Evolutionary conservation across 306 rosid species (phyloP).

Genomic region (Inga laurina): DNA sequence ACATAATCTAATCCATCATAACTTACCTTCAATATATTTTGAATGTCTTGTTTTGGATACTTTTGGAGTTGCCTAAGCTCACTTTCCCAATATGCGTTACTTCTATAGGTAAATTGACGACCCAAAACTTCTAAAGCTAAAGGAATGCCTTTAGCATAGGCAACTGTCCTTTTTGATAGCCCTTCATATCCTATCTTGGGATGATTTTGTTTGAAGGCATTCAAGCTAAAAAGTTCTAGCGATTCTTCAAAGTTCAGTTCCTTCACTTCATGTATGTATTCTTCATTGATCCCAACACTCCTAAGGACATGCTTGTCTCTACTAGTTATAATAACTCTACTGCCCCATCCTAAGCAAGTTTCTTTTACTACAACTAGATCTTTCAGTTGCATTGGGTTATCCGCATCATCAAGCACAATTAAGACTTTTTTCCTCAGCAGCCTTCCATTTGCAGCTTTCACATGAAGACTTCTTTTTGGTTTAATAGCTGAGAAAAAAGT

Average conservation of each 20-base stretch:
- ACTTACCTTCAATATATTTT: constrained; percentile 26
- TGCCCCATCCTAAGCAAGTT: constrained; percentile 7
- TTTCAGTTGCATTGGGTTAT: neutral
- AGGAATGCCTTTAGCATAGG: constrained; percentile 15
- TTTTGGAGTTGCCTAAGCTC: neutral
- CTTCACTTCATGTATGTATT: constrained; percentile 19
- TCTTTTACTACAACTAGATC: neutral
- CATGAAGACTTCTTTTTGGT: neutral
- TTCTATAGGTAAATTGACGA: neutral
- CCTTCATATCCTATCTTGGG: constrained; percentile 29
- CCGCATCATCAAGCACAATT: constrained; percentile 36
- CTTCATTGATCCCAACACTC: neutral
- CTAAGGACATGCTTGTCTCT: constrained; percentile 28
- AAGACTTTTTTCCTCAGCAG: constrained; percentile 18
- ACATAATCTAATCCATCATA: constrained; percentile 19
- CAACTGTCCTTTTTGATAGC: neutral
- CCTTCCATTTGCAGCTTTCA: constrained; percentile 18
- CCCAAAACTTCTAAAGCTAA: constrained; percentile 34
- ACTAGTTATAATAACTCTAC: constrained; percentile 34
- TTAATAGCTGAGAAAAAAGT: constrained; percentile 7
- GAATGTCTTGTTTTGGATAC: constrained; percentile 6
- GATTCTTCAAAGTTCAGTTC: constrained; percentile 27
- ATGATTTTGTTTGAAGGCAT: constrained; percentile 16
- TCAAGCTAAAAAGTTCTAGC: constrained; percentile 33
- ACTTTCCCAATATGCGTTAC: constrained; percentile 6